A percentile compares a stretch with the other conserved stretches of the same genome.
phyloP scores from a whole-genome alignment of 2,329 filamentous ascomycete species.

The Calonectria montana region DNA sequence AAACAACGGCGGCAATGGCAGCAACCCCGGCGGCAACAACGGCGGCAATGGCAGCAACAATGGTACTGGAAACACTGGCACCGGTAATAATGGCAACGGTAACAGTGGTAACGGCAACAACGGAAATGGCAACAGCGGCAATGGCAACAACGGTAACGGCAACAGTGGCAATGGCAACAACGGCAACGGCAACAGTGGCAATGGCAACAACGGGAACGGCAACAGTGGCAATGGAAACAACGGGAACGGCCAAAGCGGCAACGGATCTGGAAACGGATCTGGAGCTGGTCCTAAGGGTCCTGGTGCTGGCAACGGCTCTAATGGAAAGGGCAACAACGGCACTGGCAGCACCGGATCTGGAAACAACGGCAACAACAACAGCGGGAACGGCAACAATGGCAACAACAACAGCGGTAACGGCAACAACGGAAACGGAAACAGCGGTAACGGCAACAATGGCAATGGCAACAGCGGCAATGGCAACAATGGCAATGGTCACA shows the following conservation, averaged over 20 bases:
- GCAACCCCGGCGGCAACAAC: neutral
- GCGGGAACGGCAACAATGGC: slow-evolving; percentile 15
- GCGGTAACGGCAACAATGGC: slow-evolving; percentile 19
- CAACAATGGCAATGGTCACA: slow-evolving; percentile 12
- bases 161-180: neutral
- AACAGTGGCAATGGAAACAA: slow-evolving; percentile 14
- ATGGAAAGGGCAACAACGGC: neutral
- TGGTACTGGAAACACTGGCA: neutral
- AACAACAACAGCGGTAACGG: slow-evolving; percentile 14
- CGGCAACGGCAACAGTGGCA: neutral
- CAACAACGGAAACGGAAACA: neutral
- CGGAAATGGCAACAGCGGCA: neutral
- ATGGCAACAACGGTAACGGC: neutral
- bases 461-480: slow-evolving; percentile 11
- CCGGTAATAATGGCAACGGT: neutral
- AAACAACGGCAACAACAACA: slow-evolving; percentile 11
- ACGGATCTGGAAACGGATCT: slow-evolving; percentile 2
- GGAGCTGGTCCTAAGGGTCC: neutral
- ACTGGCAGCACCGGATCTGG: neutral
- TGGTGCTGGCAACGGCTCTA: neutral
- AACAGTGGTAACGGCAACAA: neutral
- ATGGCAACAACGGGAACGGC: neutral
- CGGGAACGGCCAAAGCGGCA: slow-evolving; percentile 13
- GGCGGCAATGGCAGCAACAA: neutral
- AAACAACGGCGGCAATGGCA: neutral